Conservation (phyloP, 352 stramenopile species). For the Globisporangium mamillatum region DNA sequence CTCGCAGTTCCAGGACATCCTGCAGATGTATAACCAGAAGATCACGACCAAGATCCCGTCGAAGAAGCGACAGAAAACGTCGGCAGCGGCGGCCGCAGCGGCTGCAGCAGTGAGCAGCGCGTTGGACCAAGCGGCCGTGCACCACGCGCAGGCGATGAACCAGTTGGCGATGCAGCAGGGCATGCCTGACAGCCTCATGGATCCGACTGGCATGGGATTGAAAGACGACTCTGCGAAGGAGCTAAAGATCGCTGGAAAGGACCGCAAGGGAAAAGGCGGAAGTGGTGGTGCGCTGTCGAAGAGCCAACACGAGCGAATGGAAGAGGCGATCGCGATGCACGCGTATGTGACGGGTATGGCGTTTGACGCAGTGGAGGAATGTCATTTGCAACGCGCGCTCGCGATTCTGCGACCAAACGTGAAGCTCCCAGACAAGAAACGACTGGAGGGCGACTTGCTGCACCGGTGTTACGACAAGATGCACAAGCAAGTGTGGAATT, state of each 20-base stretch:
- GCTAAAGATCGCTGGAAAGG: conserved; percentile 22
- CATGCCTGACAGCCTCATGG: conserved; percentile 66
- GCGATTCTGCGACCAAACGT: conserved; percentile 51
- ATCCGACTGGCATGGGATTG: conserved; percentile 44
- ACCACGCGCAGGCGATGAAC: conserved; percentile 69
- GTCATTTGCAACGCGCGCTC: conserved; percentile 61
- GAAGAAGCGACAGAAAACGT: conserved; percentile 63
- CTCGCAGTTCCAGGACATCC: conserved; percentile 72
- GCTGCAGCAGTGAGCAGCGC: conserved; percentile 23
- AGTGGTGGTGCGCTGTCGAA: conserved; percentile 45
- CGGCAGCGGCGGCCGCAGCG: conserved; percentile 10
- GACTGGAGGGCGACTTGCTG: conserved; percentile 58
- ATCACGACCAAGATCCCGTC: conserved; percentile 60
- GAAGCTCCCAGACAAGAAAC: conserved; percentile 73
- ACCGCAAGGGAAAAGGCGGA: conserved; percentile 41
- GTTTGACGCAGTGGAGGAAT: conserved; percentile 75
- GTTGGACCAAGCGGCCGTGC: conserved; percentile 48
- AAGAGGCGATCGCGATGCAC: conserved; percentile 81
- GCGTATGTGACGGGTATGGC: conserved; percentile 76
- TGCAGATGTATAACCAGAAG: conserved; percentile 84
- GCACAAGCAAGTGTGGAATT: conserved; percentile 82
- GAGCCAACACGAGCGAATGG: conserved; percentile 62
- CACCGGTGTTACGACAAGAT: conserved; percentile 80
- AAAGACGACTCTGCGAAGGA: conserved; percentile 54
- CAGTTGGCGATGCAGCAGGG: conserved; percentile 74